A percentile compares a stretch with the other conserved stretches of the same genome.
Evolutionary conservation across 371 early-diverging fungal genomes (phyloP).

Genomic region (Rhizopus arrhizus): DNA sequence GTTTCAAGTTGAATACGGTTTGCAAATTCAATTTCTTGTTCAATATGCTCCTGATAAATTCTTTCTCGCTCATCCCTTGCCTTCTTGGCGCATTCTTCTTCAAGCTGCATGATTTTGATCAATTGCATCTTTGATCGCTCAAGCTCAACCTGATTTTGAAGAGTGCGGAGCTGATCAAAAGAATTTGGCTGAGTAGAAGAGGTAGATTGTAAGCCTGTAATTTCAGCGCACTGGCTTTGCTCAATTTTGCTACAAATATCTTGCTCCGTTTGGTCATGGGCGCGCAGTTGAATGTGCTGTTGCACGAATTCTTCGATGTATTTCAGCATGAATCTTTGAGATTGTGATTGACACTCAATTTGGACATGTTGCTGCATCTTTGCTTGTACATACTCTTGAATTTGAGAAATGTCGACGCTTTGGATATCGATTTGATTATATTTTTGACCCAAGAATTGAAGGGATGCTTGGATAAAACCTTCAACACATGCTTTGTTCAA

Average conservation of each 20-base stretch:
- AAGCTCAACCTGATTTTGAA: no score
- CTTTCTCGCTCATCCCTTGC: no score
- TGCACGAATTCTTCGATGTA: neutral
- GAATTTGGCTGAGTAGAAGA: no score
- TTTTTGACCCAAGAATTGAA: neutral
- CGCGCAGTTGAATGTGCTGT: neutral
- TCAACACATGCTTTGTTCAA: neutral
- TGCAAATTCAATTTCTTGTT: neutral
- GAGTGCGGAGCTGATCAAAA: no score
- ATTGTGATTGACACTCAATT: neutral
- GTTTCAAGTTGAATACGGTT: no score
- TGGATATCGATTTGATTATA: neutral
- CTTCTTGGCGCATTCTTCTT: no score
- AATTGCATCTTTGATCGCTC: no score
- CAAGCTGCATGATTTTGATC: no score
- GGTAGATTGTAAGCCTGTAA: neutral
- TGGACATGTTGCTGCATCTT: neutral
- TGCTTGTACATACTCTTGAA: neutral
- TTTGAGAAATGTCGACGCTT: neutral
- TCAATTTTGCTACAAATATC: neutral
- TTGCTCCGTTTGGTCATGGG: neutral
- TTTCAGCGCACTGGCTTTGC: neutral
- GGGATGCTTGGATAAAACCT: constrained; percentile 1
- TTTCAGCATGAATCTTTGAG: neutral
- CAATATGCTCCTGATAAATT: no score